Percentiles rank a stretch among this genome's conserved stretches.
Conservation (phyloP, 805 yeast species). For the Suhomyces tanzawaensis region DNA sequence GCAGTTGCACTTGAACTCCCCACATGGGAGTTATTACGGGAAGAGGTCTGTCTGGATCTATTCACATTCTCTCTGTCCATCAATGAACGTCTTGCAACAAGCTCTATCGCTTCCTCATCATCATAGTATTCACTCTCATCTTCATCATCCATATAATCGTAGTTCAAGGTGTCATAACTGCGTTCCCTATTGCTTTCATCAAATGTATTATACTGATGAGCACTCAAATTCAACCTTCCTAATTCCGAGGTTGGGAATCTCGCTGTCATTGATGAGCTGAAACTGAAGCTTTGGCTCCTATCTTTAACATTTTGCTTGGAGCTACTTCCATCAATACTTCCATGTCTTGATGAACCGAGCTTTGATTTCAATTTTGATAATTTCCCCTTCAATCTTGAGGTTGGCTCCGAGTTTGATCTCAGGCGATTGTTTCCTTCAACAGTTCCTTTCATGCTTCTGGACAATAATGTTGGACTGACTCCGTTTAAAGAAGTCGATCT, state of each 20-base stretch:
- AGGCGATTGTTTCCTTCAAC: not conserved
- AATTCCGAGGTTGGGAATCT: slow-evolving; percentile 5
- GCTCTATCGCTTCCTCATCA: slow-evolving; percentile 11
- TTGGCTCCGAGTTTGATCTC: slow-evolving; percentile 22
- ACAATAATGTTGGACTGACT: not conserved
- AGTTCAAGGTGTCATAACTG: not conserved
- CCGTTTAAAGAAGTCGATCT: slow-evolving; percentile 2
- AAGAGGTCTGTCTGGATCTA: not conserved
- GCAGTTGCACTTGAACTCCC: too few species aligned
- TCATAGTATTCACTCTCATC: slow-evolving; percentile 13
- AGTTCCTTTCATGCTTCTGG: not conserved
- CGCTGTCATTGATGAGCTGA: not conserved
- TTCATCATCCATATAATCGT: slow-evolving; percentile 8
- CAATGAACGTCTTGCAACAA: slow-evolving; percentile 2
- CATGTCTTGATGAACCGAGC: not conserved
- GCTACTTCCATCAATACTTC: not conserved
- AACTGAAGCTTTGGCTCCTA: not conserved
- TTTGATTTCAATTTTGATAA: slow-evolving; percentile 17
- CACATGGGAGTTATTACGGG: not conserved
- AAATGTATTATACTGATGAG: slow-evolving; percentile 2
- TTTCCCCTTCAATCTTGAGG: slow-evolving; percentile 16
- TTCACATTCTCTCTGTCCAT: not conserved
- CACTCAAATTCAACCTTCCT: slow-evolving; percentile 2
- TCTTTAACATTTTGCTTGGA: not conserved
- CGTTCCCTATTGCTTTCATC: not conserved